Conservation (phyloP, 495 filamentous ascomycete species). For the Penicillium pancosmium region DNA sequence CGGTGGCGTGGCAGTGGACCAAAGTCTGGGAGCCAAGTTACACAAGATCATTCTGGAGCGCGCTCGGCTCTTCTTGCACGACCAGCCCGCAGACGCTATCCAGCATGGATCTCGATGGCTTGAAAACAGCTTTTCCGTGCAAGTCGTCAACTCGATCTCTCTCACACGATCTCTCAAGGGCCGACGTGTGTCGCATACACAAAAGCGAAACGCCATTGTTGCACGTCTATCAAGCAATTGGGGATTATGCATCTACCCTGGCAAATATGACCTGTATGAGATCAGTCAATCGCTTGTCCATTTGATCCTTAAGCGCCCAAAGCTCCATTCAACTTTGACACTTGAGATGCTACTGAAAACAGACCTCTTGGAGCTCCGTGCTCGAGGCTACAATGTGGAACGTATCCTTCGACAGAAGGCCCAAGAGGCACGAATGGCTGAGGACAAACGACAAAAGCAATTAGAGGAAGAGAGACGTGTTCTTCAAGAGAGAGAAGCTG, state of each 20-base stretch:
- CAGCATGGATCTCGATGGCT: constrained; percentile 87
- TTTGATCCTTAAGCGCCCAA: constrained; percentile 78
- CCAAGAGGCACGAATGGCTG: constrained; percentile 80
- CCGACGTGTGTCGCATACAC: constrained; percentile 63
- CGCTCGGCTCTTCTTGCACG: constrained; percentile 82
- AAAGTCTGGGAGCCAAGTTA: constrained; percentile 57
- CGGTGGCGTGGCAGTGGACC: constrained; percentile 55
- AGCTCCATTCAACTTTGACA: constrained; percentile 80
- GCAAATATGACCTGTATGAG: constrained; percentile 78
- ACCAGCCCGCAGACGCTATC: constrained; percentile 66
- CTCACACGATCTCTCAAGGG: constrained; percentile 73
- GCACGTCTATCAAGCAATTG: constrained; percentile 49
- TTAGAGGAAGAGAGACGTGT: constrained; percentile 71
- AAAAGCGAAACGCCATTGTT: constrained; percentile 70
- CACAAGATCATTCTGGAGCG: constrained; percentile 83
- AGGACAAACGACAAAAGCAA: constrained; percentile 75
- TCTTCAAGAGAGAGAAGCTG: constrained; percentile 63
- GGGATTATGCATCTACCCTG: constrained; percentile 61
- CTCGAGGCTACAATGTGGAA: constrained; percentile 91
- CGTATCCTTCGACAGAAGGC: constrained; percentile 84
- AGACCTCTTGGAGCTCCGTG: constrained; percentile 74
- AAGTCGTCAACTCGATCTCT: constrained; percentile 71
- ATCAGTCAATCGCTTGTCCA: constrained; percentile 82
- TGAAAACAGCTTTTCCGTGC: constrained; percentile 80
- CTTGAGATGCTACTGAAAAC: constrained; percentile 85